Conservation (phyloP, 2,329 filamentous ascomycete species). For the Alternaria arbusti region DNA sequence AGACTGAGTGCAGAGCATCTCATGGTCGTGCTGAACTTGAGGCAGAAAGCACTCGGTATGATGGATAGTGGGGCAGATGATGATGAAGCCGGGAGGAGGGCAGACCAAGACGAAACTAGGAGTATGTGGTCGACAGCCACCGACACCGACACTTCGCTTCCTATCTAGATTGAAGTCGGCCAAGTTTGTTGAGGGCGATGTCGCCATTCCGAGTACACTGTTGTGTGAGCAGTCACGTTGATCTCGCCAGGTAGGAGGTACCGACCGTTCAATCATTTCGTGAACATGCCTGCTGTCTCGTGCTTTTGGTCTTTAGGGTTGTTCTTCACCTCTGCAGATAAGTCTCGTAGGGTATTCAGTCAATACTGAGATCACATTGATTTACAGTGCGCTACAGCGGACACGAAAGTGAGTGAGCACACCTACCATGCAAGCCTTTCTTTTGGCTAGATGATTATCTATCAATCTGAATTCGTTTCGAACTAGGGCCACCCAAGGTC, state of each 20-base stretch:
- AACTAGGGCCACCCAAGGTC: not conserved
- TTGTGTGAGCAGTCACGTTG: not conserved
- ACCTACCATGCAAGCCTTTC: not conserved
- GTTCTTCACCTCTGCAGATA: not conserved
- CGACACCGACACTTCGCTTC: not conserved
- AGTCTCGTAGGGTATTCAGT: not conserved
- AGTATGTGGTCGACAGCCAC: not conserved
- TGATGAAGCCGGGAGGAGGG: not conserved
- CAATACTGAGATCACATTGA: not conserved
- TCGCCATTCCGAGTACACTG: not conserved
- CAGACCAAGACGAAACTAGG: not conserved
- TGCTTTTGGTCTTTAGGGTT: not conserved
- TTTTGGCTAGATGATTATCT: not conserved
- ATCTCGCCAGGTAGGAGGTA: not conserved
- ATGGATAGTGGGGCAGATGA: not conserved
- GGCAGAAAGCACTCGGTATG: slow-evolving; percentile 8
- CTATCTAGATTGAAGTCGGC: not conserved
- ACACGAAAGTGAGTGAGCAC: not conserved
- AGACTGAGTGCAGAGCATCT: slow-evolving; percentile 11
- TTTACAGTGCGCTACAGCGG: not conserved
- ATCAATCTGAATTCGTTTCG: not conserved
- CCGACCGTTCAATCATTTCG: not conserved
- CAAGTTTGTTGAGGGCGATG: not conserved
- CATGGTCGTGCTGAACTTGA: slow-evolving; percentile 7
- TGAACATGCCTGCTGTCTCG: not conserved